phyloP scores from a whole-genome alignment of 169 alveolate species.

The Cryptosporidium muris region DNA sequence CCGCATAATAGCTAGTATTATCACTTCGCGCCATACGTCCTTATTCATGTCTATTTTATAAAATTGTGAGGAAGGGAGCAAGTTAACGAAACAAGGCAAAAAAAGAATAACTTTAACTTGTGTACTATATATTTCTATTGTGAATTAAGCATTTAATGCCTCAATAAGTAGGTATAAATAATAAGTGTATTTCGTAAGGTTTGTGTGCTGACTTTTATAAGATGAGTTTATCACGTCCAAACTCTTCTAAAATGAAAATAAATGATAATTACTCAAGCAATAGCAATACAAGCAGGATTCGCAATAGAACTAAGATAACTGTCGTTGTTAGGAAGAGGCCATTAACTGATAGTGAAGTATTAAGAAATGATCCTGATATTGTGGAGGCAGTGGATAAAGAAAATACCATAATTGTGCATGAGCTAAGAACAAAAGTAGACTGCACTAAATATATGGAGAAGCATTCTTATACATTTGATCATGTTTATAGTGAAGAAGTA shows the following conservation, averaged over 20 bases:
- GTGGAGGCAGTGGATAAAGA: constrained; percentile 83
- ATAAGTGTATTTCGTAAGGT: too few species aligned
- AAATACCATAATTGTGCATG: constrained; percentile 78
- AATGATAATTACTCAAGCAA: constrained; percentile 7
- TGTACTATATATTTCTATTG: not conserved
- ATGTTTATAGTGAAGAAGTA: constrained; percentile 86
- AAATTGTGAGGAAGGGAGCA: constrained; percentile 6
- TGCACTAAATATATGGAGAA: constrained; percentile 90
- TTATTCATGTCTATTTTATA: constrained; percentile 29
- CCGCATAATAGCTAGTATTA: too few species aligned
- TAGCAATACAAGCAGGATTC: constrained; percentile 5
- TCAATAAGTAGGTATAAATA: too few species aligned
- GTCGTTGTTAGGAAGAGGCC: constrained; percentile 97
- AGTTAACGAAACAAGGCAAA: too few species aligned
- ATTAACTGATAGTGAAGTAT: constrained; percentile 88
- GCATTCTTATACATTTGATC: constrained; percentile 90
- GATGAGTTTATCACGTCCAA: constrained; percentile 57
- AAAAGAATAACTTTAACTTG: too few species aligned
- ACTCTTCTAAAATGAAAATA: constrained; percentile 42
- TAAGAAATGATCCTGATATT: constrained; percentile 90
- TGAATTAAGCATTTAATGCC: not conserved
- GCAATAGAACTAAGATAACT: constrained; percentile 84
- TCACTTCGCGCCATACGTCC: too few species aligned
- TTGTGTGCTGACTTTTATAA: not conserved
- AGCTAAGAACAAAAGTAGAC: constrained; percentile 83